Conservation (phyloP, 768 basidiomycete genomes). For the Tricholoma sp. region DNA sequence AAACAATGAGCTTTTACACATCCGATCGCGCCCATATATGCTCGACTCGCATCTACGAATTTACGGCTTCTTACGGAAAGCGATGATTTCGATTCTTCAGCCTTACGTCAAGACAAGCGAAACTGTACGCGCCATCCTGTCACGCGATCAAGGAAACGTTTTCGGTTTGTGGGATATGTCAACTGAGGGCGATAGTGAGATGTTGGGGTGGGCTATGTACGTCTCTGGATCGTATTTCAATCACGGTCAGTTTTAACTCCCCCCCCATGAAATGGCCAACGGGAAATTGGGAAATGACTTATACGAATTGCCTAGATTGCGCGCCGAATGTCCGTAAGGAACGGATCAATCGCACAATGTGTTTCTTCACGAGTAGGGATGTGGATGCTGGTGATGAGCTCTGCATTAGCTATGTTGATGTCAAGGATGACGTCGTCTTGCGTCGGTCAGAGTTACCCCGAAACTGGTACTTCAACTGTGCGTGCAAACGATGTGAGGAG, state of each 20-base stretch:
- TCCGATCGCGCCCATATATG: constrained; percentile 42
- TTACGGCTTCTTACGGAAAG: constrained; percentile 46
- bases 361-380: constrained; percentile 40
- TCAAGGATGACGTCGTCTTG: constrained; percentile 28
- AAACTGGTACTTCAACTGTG: constrained; percentile 56
- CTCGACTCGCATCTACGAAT: constrained; percentile 48
- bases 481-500: constrained; percentile 38
- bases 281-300: neutral
- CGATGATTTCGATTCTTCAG: constrained; percentile 22
- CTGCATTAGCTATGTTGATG: constrained; percentile 52
- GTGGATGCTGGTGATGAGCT: constrained; percentile 49
- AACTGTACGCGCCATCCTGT: constrained; percentile 48
- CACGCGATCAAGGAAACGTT: constrained; percentile 59
- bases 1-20: constrained; percentile 47
- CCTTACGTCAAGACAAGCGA: constrained; percentile 34
- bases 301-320: constrained; percentile 36
- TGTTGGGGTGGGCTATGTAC: constrained; percentile 65
- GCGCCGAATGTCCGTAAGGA: constrained; percentile 46
- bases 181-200: constrained; percentile 43
- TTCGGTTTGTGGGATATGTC: constrained; percentile 65
- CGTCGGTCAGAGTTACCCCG: constrained; percentile 36
- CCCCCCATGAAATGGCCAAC: neutral
- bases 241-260: constrained; percentile 51
- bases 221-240: constrained; percentile 62
- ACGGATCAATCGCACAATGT: constrained; percentile 37